phyloP scores from a whole-genome alignment of 768 basidiomycete genomes.

The Cyathus striatus region DNA sequence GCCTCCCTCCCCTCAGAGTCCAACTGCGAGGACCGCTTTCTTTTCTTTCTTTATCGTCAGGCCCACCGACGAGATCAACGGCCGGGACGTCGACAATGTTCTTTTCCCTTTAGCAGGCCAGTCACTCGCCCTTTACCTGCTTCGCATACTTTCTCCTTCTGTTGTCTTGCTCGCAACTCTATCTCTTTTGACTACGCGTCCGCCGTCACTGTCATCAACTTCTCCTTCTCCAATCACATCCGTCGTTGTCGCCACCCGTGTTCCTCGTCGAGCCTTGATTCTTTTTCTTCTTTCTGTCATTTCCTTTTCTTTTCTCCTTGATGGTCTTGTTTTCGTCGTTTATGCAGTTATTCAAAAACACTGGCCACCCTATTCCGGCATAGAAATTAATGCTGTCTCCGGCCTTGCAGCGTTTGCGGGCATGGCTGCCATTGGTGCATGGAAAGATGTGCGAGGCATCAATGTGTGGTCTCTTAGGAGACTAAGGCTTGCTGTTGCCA shows the following conservation, averaged over 20 bases:
- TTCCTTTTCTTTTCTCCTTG: conserved; percentile 70
- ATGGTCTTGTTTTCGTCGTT: conserved; percentile 69
- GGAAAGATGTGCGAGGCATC: conserved; percentile 71
- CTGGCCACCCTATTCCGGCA: conserved; percentile 61
- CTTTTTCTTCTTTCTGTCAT: conserved; percentile 63
- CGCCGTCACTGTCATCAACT: conserved; percentile 38
- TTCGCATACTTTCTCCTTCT: conserved; percentile 66
- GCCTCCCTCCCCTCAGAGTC: neutral
- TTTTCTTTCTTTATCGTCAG: neutral
- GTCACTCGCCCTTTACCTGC: conserved; percentile 38
- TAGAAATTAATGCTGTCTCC: conserved; percentile 62
- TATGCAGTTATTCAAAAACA: conserved; percentile 57
- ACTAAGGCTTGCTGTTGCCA: conserved; percentile 47
- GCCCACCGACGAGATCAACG: neutral
- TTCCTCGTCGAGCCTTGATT: conserved; percentile 76
- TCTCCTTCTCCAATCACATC: conserved; percentile 71
- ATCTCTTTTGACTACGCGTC: conserved; percentile 50
- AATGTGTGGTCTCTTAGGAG: conserved; percentile 62
- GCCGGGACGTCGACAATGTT: neutral
- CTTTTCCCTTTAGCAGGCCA: neutral
- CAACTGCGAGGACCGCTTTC: neutral
- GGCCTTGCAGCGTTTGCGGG: conserved; percentile 70
- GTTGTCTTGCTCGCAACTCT: conserved; percentile 58
- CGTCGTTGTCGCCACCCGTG: conserved; percentile 67
- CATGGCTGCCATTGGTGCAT: conserved; percentile 70